Evolutionary conservation across 1,284 basidiomycete genomes (phyloP).

Genomic region (Cryptococcus floricola): DNA sequence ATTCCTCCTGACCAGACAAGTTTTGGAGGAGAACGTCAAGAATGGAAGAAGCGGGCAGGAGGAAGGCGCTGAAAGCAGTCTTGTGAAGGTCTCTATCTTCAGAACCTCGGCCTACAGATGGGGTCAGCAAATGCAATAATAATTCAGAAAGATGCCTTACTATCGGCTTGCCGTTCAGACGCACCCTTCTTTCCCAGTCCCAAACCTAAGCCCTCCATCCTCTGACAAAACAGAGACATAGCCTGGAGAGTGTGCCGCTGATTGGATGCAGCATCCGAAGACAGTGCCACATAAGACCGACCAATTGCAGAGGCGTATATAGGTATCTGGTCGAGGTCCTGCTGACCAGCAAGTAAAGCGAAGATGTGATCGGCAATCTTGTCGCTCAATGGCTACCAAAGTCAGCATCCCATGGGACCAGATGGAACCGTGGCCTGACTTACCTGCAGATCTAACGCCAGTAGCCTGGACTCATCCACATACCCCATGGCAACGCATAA

Average conservation of each 20-base stretch:
- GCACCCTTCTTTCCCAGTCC: not conserved
- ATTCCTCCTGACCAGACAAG: not conserved
- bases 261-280: not conserved
- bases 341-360: not conserved
- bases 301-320: not conserved
- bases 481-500: constrained; percentile 15
- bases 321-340: not conserved
- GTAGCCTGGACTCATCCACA: constrained; percentile 14
- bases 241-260: not conserved
- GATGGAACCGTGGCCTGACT: too few species aligned
- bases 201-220: not conserved
- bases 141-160: not conserved
- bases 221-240: constrained; percentile 10
- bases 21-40: constrained; percentile 19
- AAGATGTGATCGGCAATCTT: not conserved
- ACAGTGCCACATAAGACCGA: not conserved
- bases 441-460: constrained; percentile 24
- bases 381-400: not conserved
- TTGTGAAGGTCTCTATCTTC: constrained; percentile 21
- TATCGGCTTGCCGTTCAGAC: not conserved
- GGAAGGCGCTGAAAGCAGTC: constrained; percentile 22
- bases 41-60: constrained; percentile 17
- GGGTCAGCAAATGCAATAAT: not conserved
- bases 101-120: not conserved
- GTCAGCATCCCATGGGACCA: not conserved